Percentiles rank a stretch among this genome's conserved stretches.
Conservation (phyloP, 495 filamentous ascomycete genomes). For the Xylaria cubensis region DNA sequence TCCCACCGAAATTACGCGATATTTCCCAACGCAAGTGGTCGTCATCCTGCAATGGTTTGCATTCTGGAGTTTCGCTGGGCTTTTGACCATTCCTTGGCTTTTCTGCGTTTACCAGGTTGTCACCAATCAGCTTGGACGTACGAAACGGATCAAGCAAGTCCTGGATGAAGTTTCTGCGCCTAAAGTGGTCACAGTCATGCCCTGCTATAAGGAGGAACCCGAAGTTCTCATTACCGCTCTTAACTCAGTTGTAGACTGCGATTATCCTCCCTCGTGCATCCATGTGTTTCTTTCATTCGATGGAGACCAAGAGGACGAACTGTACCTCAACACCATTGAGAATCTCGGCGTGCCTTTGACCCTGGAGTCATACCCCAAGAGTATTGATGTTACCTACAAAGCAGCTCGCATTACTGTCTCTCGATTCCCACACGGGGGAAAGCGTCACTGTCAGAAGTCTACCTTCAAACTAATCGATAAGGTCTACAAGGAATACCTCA, state of each 20-base stretch:
- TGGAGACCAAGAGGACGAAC: constrained; percentile 84
- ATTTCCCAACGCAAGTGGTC: constrained; percentile 74
- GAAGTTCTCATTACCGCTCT: constrained; percentile 86
- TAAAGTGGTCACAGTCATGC: constrained; percentile 97
- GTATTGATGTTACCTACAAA: constrained; percentile 88
- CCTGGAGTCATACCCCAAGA: constrained; percentile 80
- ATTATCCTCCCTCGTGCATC: constrained; percentile 91
- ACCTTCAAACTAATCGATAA: constrained; percentile 96
- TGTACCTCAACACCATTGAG: constrained; percentile 88
- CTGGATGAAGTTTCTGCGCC: constrained; percentile 86
- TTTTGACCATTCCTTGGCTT: constrained; percentile 89
- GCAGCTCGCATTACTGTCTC: constrained; percentile 88
- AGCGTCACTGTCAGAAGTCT: constrained; percentile 90
- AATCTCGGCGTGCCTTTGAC: constrained; percentile 84
- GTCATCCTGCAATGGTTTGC: constrained; percentile 89
- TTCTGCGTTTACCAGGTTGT: constrained; percentile 91
- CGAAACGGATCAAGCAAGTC: constrained; percentile 79
- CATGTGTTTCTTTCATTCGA: constrained; percentile 98
- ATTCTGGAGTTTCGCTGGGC: constrained; percentile 89
- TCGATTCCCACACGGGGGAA: constrained; percentile 91
- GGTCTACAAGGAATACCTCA: constrained; percentile 88
- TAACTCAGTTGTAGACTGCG: constrained; percentile 91
- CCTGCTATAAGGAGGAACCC: constrained; percentile 92
- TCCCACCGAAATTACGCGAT: constrained; percentile 69
- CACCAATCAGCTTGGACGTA: constrained; percentile 82